Evolutionary conservation across 2,329 filamentous ascomycete species (phyloP), one percentile per base, ranked within the genome.

Genomic region (Scopulariopsis brevicaulis): DNA sequence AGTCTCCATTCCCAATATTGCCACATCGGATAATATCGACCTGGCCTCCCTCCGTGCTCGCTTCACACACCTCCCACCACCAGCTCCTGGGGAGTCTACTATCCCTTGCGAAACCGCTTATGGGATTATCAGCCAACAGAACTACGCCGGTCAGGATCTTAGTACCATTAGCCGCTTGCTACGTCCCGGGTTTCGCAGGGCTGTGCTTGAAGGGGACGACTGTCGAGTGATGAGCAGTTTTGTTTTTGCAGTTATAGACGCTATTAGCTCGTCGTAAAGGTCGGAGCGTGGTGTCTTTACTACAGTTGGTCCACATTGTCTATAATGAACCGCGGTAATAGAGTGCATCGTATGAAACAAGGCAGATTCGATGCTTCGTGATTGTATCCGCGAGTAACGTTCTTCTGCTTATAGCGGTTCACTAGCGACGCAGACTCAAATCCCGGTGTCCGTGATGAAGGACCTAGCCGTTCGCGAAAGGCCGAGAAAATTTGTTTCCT

Each of bases 91-190:
- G 15, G 67, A 69, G 54, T 66, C 66, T 2, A 72, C 69, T 3
- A 69, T 67, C 0, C 63, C 63, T 4, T 72, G 70, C 58, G 61
- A 62, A 1, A 66, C 68, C 22, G 70, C 70, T 5, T 70, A 67
- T 48, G 58, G 62, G 1, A 65, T 72, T 46, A 66, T 72, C 24
- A 55, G 63, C 40, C 63, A 70, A 59, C 65, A 68, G 50, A 70
- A 70, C 55, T 65, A 64, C 59, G 62, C 63, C 40, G 65, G 65
- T 10, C 54, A 68, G 20, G 65, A 61, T 12, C 48, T 53, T 6
- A 22, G 28, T 20, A 54, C 55, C 20, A 61, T 69, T n/a, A 59
- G 57, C 37, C 52, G 54, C 15, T 69, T 63, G 64, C 60, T 70
- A 11, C 60, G 64, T 52, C 59, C 60, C 18, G 68, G 68, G 1